Conservation (phyloP, 495 filamentous ascomycete species). For the Chlorociboria aeruginascens region DNA sequence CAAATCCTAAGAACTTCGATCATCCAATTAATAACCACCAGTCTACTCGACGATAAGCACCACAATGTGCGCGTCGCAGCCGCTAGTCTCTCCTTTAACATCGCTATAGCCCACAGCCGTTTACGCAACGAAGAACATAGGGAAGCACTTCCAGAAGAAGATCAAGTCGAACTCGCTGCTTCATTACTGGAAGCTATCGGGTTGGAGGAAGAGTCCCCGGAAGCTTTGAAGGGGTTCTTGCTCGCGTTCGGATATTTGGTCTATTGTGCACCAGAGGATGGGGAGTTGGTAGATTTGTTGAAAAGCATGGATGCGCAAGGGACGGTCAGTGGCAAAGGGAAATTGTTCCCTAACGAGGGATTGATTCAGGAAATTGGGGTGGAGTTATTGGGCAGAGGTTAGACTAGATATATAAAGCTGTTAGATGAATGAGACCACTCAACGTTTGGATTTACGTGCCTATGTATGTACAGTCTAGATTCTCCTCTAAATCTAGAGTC, state of each 20-base stretch:
- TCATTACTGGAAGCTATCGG: slow-evolving; percentile 64
- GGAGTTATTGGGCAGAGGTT: slow-evolving; percentile 31
- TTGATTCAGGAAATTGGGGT: slow-evolving; percentile 48
- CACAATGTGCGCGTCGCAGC: slow-evolving; percentile 57
- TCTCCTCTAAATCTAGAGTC: not conserved
- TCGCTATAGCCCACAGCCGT: slow-evolving; percentile 57
- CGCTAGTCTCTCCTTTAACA: slow-evolving; percentile 71
- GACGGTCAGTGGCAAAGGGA: slow-evolving; percentile 42
- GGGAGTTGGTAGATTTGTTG: slow-evolving; percentile 65
- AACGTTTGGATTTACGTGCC: too few relatives aligned
- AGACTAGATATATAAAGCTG: slow-evolving; percentile 8
- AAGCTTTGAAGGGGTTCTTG: slow-evolving; percentile 61
- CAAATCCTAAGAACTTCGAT: slow-evolving; percentile 26
- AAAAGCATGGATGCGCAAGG: slow-evolving; percentile 55
- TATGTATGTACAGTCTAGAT: too few relatives aligned
- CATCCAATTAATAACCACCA: slow-evolving; percentile 36
- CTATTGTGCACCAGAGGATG: slow-evolving; percentile 55
- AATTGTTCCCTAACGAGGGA: slow-evolving; percentile 38
- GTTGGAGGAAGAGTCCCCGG: slow-evolving; percentile 51
- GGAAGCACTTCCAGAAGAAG: slow-evolving; percentile 50
- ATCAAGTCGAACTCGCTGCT: slow-evolving; percentile 69
- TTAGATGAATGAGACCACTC: not conserved
- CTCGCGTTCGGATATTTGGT: slow-evolving; percentile 60
- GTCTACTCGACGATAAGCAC: slow-evolving; percentile 42
- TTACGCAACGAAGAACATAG: slow-evolving; percentile 42